phyloP scores from a whole-genome alignment of 345 rosid species.

The Punica granatum region DNA sequence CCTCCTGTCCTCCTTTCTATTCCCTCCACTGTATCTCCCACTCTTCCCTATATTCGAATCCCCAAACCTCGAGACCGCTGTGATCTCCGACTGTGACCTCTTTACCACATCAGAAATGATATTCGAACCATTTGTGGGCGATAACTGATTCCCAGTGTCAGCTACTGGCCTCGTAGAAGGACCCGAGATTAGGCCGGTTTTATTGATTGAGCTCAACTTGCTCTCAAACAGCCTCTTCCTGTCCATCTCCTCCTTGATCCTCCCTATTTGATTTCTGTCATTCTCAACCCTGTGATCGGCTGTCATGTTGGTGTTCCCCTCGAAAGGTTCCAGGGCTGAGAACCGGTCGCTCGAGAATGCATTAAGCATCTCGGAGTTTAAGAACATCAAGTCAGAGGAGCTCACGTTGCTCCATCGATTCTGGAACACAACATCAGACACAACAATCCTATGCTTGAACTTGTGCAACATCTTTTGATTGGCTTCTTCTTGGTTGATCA shows the following conservation, averaged over 20 bases:
- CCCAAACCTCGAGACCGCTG: constrained; percentile 46
- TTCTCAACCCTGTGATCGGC: constrained; percentile 5
- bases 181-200: constrained; percentile 8
- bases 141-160: constrained; percentile 16
- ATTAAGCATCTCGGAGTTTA: constrained; percentile 66
- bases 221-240: constrained; percentile 48
- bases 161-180: background rate
- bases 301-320: background rate
- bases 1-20: constrained; percentile 28
- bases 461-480: constrained; percentile 34
- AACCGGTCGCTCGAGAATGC: constrained; percentile 49
- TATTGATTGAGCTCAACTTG: constrained; percentile 27
- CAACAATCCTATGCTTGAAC: constrained; percentile 60
- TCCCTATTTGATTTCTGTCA: constrained; percentile 23
- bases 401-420: constrained; percentile 85
- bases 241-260: constrained; percentile 60
- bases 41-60: constrained; percentile 6
- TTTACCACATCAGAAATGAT: constrained; percentile 28
- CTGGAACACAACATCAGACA: constrained; percentile 65
- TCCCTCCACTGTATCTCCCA: constrained; percentile 15
- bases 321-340: constrained; percentile 7
- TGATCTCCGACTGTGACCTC: constrained; percentile 75
- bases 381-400: constrained; percentile 66
- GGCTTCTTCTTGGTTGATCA: constrained; percentile 13
- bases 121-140: constrained; percentile 22